Conservation (phyloP, 2,329 filamentous ascomycete species). For the Nemania diffusa region DNA sequence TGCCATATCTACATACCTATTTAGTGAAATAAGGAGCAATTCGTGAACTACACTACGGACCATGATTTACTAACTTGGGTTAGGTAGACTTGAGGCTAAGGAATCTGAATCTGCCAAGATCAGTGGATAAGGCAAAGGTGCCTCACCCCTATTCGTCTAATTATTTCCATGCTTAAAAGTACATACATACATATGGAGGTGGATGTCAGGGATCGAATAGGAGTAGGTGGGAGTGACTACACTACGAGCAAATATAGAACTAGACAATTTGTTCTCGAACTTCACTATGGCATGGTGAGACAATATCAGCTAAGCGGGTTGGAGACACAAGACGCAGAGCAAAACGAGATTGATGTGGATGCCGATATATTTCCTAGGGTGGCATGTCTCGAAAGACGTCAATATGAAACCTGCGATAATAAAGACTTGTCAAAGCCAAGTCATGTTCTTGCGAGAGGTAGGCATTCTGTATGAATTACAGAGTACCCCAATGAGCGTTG, state of each 20-base stretch:
- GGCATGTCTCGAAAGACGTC: neutral
- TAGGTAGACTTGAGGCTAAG: slow-evolving; percentile 4
- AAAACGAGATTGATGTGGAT: neutral
- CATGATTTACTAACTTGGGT: neutral
- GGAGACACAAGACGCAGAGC: neutral
- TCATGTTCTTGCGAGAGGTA: neutral
- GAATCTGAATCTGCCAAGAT: slow-evolving; percentile 27
- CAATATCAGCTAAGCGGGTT: slow-evolving; percentile 5
- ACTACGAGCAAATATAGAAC: slow-evolving; percentile 14
- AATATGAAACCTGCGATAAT: neutral
- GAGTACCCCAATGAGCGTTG: too few species aligned
- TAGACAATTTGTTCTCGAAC: neutral
- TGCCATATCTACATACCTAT: neutral
- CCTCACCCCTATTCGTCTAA: slow-evolving; percentile 6
- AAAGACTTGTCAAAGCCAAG: neutral
- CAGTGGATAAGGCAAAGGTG: slow-evolving; percentile 19
- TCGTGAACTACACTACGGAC: neutral
- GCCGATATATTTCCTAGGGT: neutral
- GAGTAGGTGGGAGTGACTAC: slow-evolving; percentile 14
- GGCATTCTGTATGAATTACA: too few species aligned
- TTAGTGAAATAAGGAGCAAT: slow-evolving; percentile 2
- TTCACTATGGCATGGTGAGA: slow-evolving; percentile 23
- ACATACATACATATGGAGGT: too few species aligned
- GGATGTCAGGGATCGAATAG: slow-evolving; percentile 4
- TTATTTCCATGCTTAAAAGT: slow-evolving; percentile 12